Evolutionary conservation across 805 yeast genomes (phyloP), one percentile per base, ranked within the genome.

Genomic region (Wickerhamiella spandovensis): DNA sequence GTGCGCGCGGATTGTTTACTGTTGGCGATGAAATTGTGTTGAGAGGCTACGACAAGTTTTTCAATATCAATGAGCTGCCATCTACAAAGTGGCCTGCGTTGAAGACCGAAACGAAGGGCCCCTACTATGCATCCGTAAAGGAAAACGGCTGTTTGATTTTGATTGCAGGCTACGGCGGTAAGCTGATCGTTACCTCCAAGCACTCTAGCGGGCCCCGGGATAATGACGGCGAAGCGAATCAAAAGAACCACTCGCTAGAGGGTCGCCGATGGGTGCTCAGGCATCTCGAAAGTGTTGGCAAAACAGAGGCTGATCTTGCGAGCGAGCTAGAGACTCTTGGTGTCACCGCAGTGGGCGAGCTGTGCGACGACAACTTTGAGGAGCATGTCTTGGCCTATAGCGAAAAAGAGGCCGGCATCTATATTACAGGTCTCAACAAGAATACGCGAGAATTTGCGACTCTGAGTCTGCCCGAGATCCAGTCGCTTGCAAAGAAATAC

Each of bases 71-170:
- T 54, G 98, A 92, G 63, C 72, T 75, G 1, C 55, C 66, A 0
- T 54, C 55, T 5, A 82, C 95, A 0, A 73, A 70, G 52, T 72
- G 78, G 70, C 66, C 65, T 0, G 59, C 62, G 56, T 61, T 88
- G 4, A 57, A 60, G n/a, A 46, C 56, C 0, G 58, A 70, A 30
- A 81, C 92, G 0, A 30, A 41, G 4, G 96, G 95, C 0, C 96
- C 97, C 0, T 92, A 82, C 63, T 76, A 75, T 18, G 76, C 88
- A 2, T 80, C 96, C 0, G 71, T 82, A 37, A 92, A 92, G 62
- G 94, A 94, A 51, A 92, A 92, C 61, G 99, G 99, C 0, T 92
- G 97, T 60, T 88, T 92, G 48, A 79, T 85, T 1, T 78, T 92
- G 53, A 73, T 92, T 13, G 73, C 95, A 1, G 97, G 90, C 0